These are phyloP conservation scores for Ophiobolus disseminans DNA, from an alignment of 2,329 filamentous ascomycete genomes.

Conservation along the genomic window DNA sequence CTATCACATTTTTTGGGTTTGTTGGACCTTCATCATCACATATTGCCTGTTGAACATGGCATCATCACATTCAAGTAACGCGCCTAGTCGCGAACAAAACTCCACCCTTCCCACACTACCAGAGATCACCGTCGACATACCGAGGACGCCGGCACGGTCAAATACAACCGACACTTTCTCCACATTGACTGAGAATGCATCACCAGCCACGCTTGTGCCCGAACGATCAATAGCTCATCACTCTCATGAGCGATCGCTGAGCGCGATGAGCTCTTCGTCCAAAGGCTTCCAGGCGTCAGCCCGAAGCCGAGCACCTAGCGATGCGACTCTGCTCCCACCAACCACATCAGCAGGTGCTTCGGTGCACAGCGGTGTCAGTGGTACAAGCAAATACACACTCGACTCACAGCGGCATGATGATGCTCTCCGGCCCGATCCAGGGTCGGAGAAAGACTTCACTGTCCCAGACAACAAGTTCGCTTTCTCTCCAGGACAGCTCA, in stretches of 20 bases:
- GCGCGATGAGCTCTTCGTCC: constrained; percentile 22
- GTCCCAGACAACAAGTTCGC: constrained; percentile 80
- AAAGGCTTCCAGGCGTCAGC: constrained; percentile 13
- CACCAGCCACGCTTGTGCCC: constrained; percentile 30
- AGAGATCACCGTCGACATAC: constrained; percentile 35
- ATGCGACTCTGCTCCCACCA: constrained; percentile 31
- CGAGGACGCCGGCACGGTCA: constrained; percentile 24
- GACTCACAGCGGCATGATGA: constrained; percentile 32
- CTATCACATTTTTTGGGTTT: background rate
- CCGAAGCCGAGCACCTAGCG: constrained; percentile 30
- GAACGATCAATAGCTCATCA: constrained; percentile 24
- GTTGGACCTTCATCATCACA: constrained; percentile 5
- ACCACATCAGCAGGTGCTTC: constrained; percentile 27
- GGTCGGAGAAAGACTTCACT: constrained; percentile 66
- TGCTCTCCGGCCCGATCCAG: constrained; percentile 34
- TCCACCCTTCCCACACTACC: constrained; percentile 26
- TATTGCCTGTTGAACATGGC: constrained; percentile 32
- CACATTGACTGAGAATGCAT: constrained; percentile 27
- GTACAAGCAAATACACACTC: constrained; percentile 26
- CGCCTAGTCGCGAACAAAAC: constrained; percentile 23
- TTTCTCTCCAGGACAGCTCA: constrained; percentile 79
- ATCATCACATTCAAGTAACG: constrained; percentile 19
- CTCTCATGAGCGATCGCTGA: constrained; percentile 23
- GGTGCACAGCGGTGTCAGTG: constrained; percentile 22
- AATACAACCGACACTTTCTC: constrained; percentile 30